Conservation (phyloP, 805 yeast genomes). For the Debaryomyces maramus region DNA sequence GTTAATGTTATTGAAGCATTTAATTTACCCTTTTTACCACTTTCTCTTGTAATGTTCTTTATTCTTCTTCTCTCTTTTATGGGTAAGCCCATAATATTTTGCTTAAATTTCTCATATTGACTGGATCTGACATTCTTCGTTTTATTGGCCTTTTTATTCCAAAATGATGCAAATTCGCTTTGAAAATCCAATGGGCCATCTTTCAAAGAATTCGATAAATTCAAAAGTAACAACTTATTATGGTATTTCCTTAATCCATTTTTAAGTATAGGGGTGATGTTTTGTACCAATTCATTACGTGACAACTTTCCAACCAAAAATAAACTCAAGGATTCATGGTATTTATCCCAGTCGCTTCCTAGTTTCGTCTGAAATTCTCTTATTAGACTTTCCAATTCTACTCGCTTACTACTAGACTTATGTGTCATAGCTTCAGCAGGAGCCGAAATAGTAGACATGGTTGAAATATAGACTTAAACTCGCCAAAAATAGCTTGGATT, state of each 20-base stretch:
- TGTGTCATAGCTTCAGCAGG: neutral
- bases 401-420: slow-evolving; percentile 22
- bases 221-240: slow-evolving; percentile 77
- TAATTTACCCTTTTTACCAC: slow-evolving; percentile 76
- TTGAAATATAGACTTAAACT: too few species aligned
- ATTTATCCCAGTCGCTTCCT: slow-evolving; percentile 83
- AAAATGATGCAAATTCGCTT: slow-evolving; percentile 42
- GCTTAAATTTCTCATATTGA: slow-evolving; percentile 80
- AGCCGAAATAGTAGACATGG: slow-evolving; percentile 1
- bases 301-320: slow-evolving; percentile 81
- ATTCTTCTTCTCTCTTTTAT: slow-evolving; percentile 82
- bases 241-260: slow-evolving; percentile 59
- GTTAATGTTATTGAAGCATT: slow-evolving; percentile 67
- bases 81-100: slow-evolving; percentile 83
- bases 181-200: slow-evolving; percentile 65
- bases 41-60: slow-evolving; percentile 77
- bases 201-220: slow-evolving; percentile 79
- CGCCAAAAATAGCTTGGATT: too few species aligned
- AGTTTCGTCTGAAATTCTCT: slow-evolving; percentile 68
- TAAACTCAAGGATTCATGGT: slow-evolving; percentile 73
- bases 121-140: slow-evolving; percentile 53
- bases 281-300: slow-evolving; percentile 66
- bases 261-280: slow-evolving; percentile 55
- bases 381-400: slow-evolving; percentile 51
- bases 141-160: slow-evolving; percentile 52